Evolutionary conservation across 2,329 filamentous ascomycete species (phyloP), one percentile per base, ranked within the genome.

Genomic region (Paraphaeosphaeria sporulosa): DNA sequence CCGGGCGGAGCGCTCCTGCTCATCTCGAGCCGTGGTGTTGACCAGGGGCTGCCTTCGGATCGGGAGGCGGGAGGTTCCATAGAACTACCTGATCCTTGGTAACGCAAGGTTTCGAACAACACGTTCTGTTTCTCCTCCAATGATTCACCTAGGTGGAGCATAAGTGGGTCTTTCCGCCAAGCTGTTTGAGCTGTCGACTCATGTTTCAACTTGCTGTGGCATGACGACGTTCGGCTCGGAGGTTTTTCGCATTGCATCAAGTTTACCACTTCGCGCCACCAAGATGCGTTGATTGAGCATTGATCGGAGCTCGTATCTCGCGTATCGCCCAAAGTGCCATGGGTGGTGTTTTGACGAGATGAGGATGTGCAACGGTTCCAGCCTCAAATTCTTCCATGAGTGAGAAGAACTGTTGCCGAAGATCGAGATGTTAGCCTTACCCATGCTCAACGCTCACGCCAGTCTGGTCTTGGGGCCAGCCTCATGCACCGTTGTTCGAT

Each of bases 51-150:
- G 5, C 32, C 52, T 19, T 34, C 4, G 27, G 9, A 38, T 43
- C 44, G 34, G 50, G 23, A 44, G 27, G 27, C 34, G 50, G 23
- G n/a, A 34, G 10, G 57, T n/a, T 40, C 51, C 58, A 30, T 25
- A 52, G 15, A 27, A 34, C 58, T 60, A 60, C 47, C 40, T 17
- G 19, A 17, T 17, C 56, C 42, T 23, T 15, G 47, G 47, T n/a
- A 50, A 44, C 12, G 47, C 43, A 21, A 34, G 13, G 40, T 53
- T 47, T 48, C 43, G 30, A 19, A 40, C 49, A 54, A 1, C 32
- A 7, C 44, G 38, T 25, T 48, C 9, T 50, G 46, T 50, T 57
- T 50, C 55, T 50, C 44, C 55, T 21, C 55, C n/a, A 57, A 57
- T 57, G 13, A 44, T 23, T 13, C 27, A 8, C 15, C 3, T 13